Conservation (phyloP, 805 yeast genomes). For the Brettanomyces custersianus region DNA sequence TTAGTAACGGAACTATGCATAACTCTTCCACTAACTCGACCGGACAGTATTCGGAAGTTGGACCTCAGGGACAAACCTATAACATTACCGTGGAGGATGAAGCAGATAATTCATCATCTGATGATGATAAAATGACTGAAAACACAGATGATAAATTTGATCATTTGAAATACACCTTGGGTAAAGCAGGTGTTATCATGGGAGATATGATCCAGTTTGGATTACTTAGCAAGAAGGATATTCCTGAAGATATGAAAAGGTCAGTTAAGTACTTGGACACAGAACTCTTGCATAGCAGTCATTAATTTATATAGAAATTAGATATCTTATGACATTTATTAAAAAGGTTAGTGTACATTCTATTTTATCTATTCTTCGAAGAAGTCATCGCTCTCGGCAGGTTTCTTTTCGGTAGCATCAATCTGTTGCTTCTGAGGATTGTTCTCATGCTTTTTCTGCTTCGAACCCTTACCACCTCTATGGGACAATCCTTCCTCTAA, state of each 20-base stretch:
- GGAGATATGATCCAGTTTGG: constrained; percentile 66
- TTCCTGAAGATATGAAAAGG: constrained; percentile 24
- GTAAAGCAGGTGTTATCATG: constrained; percentile 65
- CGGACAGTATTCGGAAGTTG: constrained; percentile 29
- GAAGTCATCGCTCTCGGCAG: constrained; percentile 26
- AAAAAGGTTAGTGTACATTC: background rate
- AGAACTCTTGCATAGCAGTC: constrained; percentile 14
- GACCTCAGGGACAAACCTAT: constrained; percentile 48
- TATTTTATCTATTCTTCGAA: constrained; percentile 17
- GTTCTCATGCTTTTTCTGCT: constrained; percentile 7
- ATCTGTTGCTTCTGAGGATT: constrained; percentile 9
- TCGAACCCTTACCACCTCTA: constrained; percentile 7
- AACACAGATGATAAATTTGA: constrained; percentile 58
- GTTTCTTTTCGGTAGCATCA: constrained; percentile 11
- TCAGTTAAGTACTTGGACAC: constrained; percentile 35
- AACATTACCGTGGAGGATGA: constrained; percentile 19
- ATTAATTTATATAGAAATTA: too few relatives aligned
- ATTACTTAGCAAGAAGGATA: constrained; percentile 27
- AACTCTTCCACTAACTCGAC: constrained; percentile 10
- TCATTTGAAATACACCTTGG: constrained; percentile 63
- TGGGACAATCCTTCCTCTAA: constrained; percentile 39
- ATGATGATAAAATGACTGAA: constrained; percentile 20
- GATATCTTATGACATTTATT: too few relatives aligned
- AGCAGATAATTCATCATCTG: constrained; percentile 6
- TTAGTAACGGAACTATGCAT: constrained; percentile 26